Evolutionary conservation across 805 yeast species (phyloP).

Genomic region (Clavispora asparagi): DNA sequence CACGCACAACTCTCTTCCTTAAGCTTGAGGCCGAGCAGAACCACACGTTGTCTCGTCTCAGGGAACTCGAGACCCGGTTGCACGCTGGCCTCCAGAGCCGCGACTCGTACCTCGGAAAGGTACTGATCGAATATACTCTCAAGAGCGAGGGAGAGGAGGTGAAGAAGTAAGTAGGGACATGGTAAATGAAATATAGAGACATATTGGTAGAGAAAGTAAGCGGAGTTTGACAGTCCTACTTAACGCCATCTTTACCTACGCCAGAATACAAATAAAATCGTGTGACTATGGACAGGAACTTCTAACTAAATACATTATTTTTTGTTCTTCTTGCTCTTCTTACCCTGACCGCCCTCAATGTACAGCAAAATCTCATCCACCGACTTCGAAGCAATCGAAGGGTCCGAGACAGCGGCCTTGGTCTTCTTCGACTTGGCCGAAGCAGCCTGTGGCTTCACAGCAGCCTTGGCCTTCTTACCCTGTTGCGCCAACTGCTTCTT

Average conservation of each 20-base stretch:
- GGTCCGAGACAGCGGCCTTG: conserved; percentile 25
- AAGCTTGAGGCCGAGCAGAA: conserved; percentile 22
- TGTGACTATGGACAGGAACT: neutral
- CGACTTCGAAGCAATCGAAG: conserved; percentile 57
- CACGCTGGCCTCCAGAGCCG: conserved; percentile 8
- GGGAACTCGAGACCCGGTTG: conserved; percentile 11
- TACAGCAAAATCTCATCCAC: conserved; percentile 69
- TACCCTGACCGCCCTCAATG: conserved; percentile 50
- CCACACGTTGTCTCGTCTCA: conserved; percentile 11
- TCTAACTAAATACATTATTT: neutral
- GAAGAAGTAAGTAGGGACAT: neutral
- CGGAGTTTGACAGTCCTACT: no score
- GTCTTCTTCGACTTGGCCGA: conserved; percentile 8
- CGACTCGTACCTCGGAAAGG: conserved; percentile 13
- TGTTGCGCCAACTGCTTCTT: conserved; percentile 18
- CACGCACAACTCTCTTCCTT: conserved; percentile 42
- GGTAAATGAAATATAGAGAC: no score
- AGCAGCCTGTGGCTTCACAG: conserved; percentile 11
- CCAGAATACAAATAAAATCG: neutral
- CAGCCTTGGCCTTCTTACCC: conserved; percentile 16
- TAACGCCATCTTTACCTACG: neutral
- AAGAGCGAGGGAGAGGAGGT: neutral
- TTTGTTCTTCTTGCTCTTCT: conserved; percentile 17
- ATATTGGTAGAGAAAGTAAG: no score
- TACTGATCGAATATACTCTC: conserved; percentile 11